A percentile compares a stretch with the other conserved stretches of the same genome.
Evolutionary conservation across 2,329 filamentous ascomycete genomes (phyloP).

Genomic region (Trichothecium roseum): DNA sequence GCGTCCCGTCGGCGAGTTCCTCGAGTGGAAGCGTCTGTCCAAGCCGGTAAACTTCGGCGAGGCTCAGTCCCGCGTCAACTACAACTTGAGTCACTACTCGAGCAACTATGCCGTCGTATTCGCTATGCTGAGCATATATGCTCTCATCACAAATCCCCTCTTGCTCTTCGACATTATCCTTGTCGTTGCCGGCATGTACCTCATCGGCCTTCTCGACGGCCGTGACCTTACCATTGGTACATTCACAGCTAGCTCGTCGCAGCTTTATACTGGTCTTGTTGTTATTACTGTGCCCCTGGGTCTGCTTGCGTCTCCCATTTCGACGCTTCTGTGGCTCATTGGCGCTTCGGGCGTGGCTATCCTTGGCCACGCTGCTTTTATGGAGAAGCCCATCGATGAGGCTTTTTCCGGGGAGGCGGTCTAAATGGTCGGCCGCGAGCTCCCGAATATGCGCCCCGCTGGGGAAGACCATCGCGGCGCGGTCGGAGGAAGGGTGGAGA

Average conservation of each 20-base stretch:
- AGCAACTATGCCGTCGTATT: constrained; percentile 97
- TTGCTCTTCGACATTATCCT: constrained; percentile 90
- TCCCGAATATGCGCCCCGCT: constrained; percentile 87
- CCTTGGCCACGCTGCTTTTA: constrained; percentile 84
- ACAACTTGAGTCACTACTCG: constrained; percentile 94
- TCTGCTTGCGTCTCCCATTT: constrained; percentile 74
- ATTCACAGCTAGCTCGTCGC: constrained; percentile 75
- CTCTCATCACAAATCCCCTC: constrained; percentile 74
- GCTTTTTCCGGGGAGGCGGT: constrained; percentile 99
- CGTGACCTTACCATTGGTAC: constrained; percentile 79
- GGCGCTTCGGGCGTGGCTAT: constrained; percentile 91
- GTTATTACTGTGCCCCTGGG: constrained; percentile 76
- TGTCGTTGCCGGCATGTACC: constrained; percentile 75
- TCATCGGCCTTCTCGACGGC: constrained; percentile 84
- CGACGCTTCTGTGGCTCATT: constrained; percentile 87
- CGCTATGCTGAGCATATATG: constrained; percentile 92
- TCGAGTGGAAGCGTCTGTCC: constrained; percentile 89
- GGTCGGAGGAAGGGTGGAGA: constrained; percentile 48
- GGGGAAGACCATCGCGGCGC: constrained; percentile 99
- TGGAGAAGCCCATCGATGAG: constrained; percentile 99
- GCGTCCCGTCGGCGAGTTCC: constrained; percentile 82
- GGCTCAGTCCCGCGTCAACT: constrained; percentile 86
- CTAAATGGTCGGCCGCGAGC: constrained; percentile 99
- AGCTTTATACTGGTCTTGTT: constrained; percentile 85
- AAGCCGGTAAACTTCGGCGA: constrained; percentile 89